Base-by-base conservation (phyloP, 805 yeast genomes). In the Wickerhamomyces hampshirensis region DNA sequence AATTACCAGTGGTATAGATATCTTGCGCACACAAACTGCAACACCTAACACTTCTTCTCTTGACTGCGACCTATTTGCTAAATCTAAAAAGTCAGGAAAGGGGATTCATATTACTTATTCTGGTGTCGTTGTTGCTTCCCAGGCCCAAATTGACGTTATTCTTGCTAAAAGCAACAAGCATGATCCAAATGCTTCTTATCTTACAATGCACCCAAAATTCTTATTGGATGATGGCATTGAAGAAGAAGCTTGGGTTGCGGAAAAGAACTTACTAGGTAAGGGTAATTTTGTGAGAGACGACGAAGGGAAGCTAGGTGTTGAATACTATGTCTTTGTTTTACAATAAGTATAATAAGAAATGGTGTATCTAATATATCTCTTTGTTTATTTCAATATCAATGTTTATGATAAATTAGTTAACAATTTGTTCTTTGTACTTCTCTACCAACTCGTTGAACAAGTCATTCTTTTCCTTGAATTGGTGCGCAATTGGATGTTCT, bases 381-480 rank as follows among this genome's bases (percentile, higher is more conserved):
- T 12, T 3, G 7, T n/a, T 17, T 27, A 21, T 21, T 21, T 21
- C 11, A 11, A 21, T 8, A 21, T 21, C 24, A 21, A 21, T 21
- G 7, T 21, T 21, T 7, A 21, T 21, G 11, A 8, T 21, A 21
- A 8, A 8, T 38, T 32, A 40, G 28, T 26, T 33, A 15, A 38
- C 42, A 26, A 45, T 40, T 38, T 51, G 54, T 18, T 44, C 51
- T 34, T 54, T 50, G 53, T 80, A 82, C 56, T 80, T 82, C 18
- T 65, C 67, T 28, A 82, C 85, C 30, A 88, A 69, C 23, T 72
- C 73, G 58, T 83, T 87, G 51, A 89, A 89, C 45, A 75, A 62
- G 21, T 62, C 67, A 44, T 70, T 68, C 60, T 86, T 83, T 37
- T 75, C 84, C 30, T 70, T 60, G 43, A 74, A 64, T 48, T 84